phyloP scores from a whole-genome alignment of 805 yeast species.

The Saccharomycodes ludwigii region DNA sequence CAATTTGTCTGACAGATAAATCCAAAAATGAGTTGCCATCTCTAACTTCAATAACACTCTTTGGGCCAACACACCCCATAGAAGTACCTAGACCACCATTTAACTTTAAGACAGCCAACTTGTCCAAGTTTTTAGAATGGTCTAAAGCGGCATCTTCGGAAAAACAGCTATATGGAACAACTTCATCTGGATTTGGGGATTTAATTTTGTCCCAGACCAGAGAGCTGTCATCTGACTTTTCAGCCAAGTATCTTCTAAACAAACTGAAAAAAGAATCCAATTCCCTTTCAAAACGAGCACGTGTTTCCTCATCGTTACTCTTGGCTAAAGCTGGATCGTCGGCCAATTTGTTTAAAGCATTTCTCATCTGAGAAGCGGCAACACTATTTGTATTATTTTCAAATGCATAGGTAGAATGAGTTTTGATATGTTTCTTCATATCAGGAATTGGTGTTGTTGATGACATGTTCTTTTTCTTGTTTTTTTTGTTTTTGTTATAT shows the following conservation, averaged over 20 bases:
- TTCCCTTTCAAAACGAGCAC: slow-evolving; percentile 64
- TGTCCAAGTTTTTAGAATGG: slow-evolving; percentile 38
- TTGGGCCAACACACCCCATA: slow-evolving; percentile 99
- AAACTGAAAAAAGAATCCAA: slow-evolving; percentile 91
- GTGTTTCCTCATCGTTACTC: slow-evolving; percentile 31
- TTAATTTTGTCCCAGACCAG: slow-evolving; percentile 93
- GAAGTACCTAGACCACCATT: slow-evolving; percentile 99
- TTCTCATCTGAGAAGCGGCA: slow-evolving; percentile 97
- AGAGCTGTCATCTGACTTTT: slow-evolving; percentile 74
- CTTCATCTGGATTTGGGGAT: slow-evolving; percentile 84
- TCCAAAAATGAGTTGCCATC: slow-evolving; percentile 97
- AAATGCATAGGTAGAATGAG: slow-evolving; percentile 50
- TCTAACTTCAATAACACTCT: slow-evolving; percentile 94
- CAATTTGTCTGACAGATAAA: slow-evolving; percentile 92
- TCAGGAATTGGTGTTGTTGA: slow-evolving; percentile 10
- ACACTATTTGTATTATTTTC: slow-evolving; percentile 91
- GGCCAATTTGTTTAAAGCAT: slow-evolving; percentile 78
- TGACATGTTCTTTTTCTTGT: background rate
- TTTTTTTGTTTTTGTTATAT: background rate
- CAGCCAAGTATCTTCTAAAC: slow-evolving; percentile 83
- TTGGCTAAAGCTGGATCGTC: slow-evolving; percentile 43
- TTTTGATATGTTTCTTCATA: slow-evolving; percentile 28
- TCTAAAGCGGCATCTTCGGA: slow-evolving; percentile 4
- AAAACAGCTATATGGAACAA: slow-evolving; percentile 59
- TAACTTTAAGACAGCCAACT: slow-evolving; percentile 88